Percentiles rank a stretch among this genome's conserved stretches.
Conservation (phyloP, 371 early-diverging fungal species). For the Phascolomyces articulosus region DNA sequence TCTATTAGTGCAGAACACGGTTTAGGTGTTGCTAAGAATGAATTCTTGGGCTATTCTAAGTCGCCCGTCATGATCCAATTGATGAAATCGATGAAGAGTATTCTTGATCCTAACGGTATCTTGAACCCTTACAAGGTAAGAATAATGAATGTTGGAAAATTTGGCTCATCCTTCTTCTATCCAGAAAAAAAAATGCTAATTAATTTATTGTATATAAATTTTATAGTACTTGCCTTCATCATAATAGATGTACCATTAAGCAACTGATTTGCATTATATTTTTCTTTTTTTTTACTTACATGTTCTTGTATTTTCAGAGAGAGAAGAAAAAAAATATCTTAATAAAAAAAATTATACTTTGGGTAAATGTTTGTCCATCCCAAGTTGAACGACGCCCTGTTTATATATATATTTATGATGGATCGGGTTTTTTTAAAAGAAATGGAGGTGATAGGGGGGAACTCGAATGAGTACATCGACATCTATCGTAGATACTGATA, state of each 20-base stretch:
- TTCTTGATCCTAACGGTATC: conserved; percentile 84
- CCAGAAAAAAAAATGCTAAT: not conserved
- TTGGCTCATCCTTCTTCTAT: too few relatives aligned
- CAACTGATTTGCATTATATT: not conserved
- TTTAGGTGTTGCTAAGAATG: conserved; percentile 76
- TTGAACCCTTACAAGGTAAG: conserved; percentile 84
- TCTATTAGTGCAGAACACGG: conserved; percentile 85
- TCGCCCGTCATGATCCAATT: conserved; percentile 61
- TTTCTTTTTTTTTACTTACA: not conserved
- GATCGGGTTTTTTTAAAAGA: too few relatives aligned
- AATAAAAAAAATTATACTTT: too few relatives aligned
- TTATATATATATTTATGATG: too few relatives aligned
- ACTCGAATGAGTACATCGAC: too few relatives aligned
- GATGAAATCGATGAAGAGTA: conserved; percentile 77
- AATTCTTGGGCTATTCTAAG: conserved; percentile 70
- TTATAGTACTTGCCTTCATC: conserved; percentile 22
- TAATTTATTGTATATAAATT: not conserved
- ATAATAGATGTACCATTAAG: conserved; percentile 15
- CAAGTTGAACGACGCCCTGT: too few relatives aligned
- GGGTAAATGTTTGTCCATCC: too few relatives aligned
- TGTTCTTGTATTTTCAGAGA: not conserved
- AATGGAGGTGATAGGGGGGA: too few relatives aligned
- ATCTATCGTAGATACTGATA: too few relatives aligned
- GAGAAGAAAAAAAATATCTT: not conserved
- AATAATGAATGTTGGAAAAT: not conserved